These are phyloP conservation scores for Pascua sp. DNA, from an alignment of 1,284 basidiomycete species.

Conservation along the genomic window DNA sequence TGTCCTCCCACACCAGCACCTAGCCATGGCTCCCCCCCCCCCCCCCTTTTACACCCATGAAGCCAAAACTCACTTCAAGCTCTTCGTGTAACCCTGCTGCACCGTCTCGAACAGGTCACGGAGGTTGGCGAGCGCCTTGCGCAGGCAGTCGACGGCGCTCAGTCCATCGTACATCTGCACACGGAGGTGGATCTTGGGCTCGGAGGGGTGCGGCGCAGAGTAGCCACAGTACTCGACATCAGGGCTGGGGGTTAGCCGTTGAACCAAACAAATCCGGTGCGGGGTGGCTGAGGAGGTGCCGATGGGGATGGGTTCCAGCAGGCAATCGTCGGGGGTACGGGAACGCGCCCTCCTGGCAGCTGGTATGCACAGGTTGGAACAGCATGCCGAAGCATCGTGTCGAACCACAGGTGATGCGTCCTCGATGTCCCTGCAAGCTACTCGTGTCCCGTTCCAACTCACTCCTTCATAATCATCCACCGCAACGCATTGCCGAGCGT, in stretches of 20 bases:
- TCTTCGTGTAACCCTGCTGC: constrained; percentile 62
- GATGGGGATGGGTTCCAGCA: too few relatives aligned
- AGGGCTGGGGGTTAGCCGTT: constrained; percentile 60
- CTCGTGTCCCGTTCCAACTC: constrained; percentile 29
- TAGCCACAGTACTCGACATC: constrained; percentile 99
- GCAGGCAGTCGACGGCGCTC: constrained; percentile 72
- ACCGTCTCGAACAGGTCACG: constrained; percentile 68
- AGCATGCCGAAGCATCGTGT: too few relatives aligned
- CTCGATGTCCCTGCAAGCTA: too few relatives aligned
- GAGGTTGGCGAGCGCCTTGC: constrained; percentile 68
- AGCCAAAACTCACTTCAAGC: constrained; percentile 51
- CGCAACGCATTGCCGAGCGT: constrained; percentile 90
- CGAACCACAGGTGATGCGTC: too few relatives aligned
- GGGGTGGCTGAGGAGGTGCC: too few relatives aligned
- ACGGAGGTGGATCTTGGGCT: constrained; percentile 90
- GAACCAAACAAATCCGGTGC: too few relatives aligned
- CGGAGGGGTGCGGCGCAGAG: constrained; percentile 92
- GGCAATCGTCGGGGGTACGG: too few relatives aligned
- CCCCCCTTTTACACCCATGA: too few relatives aligned
- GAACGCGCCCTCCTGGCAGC: too few relatives aligned
- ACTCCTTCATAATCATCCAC: constrained; percentile 99
- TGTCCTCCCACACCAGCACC: too few relatives aligned
- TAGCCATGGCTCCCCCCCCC: too few relatives aligned
- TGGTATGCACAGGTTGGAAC: too few relatives aligned
- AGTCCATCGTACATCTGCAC: constrained; percentile 94